Conservation (phyloP, 2,329 filamentous ascomycete species). For the Penicillium concentricum region DNA sequence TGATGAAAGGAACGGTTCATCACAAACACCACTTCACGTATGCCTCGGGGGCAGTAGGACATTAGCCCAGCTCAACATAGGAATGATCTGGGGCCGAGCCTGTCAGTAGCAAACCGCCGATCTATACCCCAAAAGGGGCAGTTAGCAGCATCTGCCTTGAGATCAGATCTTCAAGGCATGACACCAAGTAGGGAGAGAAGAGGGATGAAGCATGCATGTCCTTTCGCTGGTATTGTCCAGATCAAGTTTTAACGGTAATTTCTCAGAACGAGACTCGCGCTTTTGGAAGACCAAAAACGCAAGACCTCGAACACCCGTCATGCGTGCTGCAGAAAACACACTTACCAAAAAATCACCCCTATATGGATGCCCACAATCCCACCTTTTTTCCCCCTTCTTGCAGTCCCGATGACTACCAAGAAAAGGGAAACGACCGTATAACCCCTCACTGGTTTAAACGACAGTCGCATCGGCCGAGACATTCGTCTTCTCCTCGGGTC, state of each 20-base stretch:
- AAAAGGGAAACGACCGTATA: background rate
- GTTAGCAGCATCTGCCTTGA: conserved; percentile 16
- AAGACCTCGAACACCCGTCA: conserved; percentile 27
- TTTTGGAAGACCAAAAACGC: conserved; percentile 6
- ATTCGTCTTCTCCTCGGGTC: background rate
- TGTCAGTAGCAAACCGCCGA: conserved; percentile 14
- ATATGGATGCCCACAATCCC: background rate
- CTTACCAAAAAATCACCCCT: conserved; percentile 13
- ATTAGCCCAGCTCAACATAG: background rate
- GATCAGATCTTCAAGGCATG: conserved; percentile 1
- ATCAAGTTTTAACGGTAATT: conserved; percentile 92
- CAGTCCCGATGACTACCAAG: background rate
- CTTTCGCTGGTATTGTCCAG: conserved; percentile 99
- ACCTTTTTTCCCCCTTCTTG: background rate
- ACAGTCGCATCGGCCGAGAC: background rate
- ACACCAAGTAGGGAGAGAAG: conserved; percentile 8
- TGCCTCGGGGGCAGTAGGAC: no score
- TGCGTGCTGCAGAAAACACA: conserved; percentile 17
- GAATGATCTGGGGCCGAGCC: background rate
- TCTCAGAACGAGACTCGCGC: conserved; percentile 53
- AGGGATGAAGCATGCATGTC: conserved; percentile 46
- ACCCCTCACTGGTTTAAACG: conserved; percentile 1
- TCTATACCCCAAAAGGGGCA: conserved; percentile 12
- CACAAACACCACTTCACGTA: background rate
- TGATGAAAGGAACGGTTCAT: background rate